These are phyloP conservation scores for Blastobotrys muscicola DNA, from an alignment of 805 yeast genomes.

Conservation along the genomic window DNA sequence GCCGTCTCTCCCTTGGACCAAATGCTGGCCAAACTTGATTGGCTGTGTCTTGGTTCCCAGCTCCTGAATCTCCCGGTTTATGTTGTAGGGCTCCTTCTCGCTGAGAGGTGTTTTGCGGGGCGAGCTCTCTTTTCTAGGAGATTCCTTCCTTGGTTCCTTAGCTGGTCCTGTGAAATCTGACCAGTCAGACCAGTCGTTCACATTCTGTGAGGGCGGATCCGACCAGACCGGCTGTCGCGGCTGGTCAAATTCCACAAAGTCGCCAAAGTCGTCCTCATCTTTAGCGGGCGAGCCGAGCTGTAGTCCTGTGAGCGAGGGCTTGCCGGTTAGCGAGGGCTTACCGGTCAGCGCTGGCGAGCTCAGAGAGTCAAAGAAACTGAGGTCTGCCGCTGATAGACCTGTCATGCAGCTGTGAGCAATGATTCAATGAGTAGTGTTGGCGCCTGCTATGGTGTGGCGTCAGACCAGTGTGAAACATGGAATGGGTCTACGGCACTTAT, in stretches of 20 bases:
- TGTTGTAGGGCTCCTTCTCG: constrained; percentile 1
- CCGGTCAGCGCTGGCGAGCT: not conserved
- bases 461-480: too few species aligned
- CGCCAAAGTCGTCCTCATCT: constrained; percentile 35
- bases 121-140: not conserved
- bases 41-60: constrained; percentile 3
- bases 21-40: constrained; percentile 17
- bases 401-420: constrained; percentile 1
- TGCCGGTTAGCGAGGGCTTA: not conserved
- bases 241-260: constrained; percentile 42
- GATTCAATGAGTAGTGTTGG: too few species aligned
- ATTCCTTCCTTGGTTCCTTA: not conserved
- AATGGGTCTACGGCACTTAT: too few species aligned
- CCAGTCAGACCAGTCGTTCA: not conserved
- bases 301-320: not conserved
- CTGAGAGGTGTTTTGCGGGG: not conserved
- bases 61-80: constrained; percentile 4
- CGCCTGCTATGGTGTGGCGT: too few species aligned
- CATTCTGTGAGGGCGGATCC: not conserved
- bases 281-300: not conserved
- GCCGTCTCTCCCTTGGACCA: constrained; percentile 5
- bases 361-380: constrained; percentile 14
- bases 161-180: too few species aligned
- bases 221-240: not conserved
- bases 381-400: constrained; percentile 10